Conservation (phyloP, 2,329 filamentous ascomycete species). For the Xylariaceae sp. region DNA sequence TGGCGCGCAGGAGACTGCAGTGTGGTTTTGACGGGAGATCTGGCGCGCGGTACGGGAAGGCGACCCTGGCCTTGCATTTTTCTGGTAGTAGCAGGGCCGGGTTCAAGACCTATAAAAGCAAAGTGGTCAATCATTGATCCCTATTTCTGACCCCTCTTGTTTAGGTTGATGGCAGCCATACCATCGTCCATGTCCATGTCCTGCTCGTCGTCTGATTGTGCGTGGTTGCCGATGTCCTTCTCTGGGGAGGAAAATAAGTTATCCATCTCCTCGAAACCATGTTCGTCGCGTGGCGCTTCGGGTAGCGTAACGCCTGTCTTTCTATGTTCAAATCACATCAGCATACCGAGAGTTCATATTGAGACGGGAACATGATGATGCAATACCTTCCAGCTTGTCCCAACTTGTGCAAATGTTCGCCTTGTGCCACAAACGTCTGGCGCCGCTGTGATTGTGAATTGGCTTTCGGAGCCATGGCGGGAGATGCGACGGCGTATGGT, state of each 20-base stretch:
- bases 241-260: slow-evolving; percentile 85
- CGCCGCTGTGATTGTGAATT: slow-evolving; percentile 31
- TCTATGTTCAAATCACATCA: slow-evolving; percentile 41
- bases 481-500: too few species aligned
- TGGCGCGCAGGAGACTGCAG: slow-evolving; percentile 58
- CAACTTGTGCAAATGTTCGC: slow-evolving; percentile 47
- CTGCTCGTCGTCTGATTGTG: slow-evolving; percentile 34
- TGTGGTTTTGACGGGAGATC: slow-evolving; percentile 62
- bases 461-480: slow-evolving; percentile 37
- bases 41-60: slow-evolving; percentile 43
- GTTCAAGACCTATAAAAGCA: slow-evolving; percentile 41
- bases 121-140: not conserved
- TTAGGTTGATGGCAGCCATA: slow-evolving; percentile 31
- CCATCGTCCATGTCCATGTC: slow-evolving; percentile 53
- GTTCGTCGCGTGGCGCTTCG: slow-evolving; percentile 80
- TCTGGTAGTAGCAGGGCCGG: slow-evolving; percentile 51
- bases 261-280: slow-evolving; percentile 87
- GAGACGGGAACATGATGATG: not conserved
- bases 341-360: not conserved
- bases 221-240: slow-evolving; percentile 37
- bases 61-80: slow-evolving; percentile 47
- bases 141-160: too few species aligned
- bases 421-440: slow-evolving; percentile 34
- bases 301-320: slow-evolving; percentile 84
- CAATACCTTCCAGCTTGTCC: slow-evolving; percentile 47